A percentile compares a stretch with the other conserved stretches of the same genome.
Conservation (phyloP, 768 basidiomycete genomes). For the Boletus rex-veris region DNA sequence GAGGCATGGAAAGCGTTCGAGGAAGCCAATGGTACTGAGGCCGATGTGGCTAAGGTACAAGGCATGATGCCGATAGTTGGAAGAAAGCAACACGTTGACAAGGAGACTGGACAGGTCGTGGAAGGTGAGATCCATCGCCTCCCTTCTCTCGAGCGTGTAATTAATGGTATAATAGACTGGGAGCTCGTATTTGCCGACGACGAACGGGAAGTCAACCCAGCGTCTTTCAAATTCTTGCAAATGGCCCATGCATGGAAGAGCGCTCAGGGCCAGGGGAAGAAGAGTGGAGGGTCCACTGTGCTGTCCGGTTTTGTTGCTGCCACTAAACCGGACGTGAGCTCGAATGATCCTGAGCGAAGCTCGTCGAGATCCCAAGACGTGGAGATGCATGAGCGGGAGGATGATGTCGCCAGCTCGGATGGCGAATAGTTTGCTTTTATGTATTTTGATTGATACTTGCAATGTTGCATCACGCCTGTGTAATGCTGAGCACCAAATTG, state of each 20-base stretch:
- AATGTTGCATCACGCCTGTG: too few species aligned
- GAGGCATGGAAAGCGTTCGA: slow-evolving; percentile 97
- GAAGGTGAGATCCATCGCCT: slow-evolving; percentile 56
- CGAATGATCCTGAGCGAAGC: slow-evolving; percentile 1
- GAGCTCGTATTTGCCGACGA: slow-evolving; percentile 96
- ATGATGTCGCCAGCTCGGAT: slow-evolving; percentile 56
- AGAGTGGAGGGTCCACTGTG: slow-evolving; percentile 32
- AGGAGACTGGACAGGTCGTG: slow-evolving; percentile 78
- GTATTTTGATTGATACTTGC: too few species aligned
- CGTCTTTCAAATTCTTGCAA: slow-evolving; percentile 92
- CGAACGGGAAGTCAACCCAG: slow-evolving; percentile 88
- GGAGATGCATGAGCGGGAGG: slow-evolving; percentile 20
- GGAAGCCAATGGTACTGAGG: slow-evolving; percentile 67
- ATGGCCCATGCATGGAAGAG: slow-evolving; percentile 91
- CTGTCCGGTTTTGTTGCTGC: slow-evolving; percentile 52
- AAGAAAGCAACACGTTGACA: slow-evolving; percentile 79
- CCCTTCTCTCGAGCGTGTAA: neutral
- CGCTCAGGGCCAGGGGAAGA: slow-evolving; percentile 47
- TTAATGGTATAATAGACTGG: slow-evolving; percentile 59
- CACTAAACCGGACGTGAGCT: slow-evolving; percentile 11
- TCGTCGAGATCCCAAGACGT: slow-evolving; percentile 21
- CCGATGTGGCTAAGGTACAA: slow-evolving; percentile 78
- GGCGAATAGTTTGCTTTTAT: slow-evolving; percentile 30
- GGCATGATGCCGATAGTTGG: slow-evolving; percentile 91
- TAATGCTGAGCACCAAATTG: too few species aligned